Percentiles rank a stretch among this genome's conserved stretches.
Conservation (phyloP, 257 asterid genomes). For the Salvia rosmarinus region DNA sequence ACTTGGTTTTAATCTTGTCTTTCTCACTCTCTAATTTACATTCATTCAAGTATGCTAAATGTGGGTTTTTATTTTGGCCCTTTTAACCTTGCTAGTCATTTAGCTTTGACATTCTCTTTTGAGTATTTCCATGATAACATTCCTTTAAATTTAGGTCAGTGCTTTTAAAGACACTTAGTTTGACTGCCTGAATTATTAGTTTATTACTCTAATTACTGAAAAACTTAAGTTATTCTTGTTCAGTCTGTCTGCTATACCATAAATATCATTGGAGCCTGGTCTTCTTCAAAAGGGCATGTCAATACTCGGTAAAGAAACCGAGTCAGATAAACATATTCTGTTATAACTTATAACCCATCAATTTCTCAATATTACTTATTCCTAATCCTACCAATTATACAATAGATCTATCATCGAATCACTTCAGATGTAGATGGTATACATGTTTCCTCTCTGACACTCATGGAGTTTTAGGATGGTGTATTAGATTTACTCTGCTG, state of each 20-base stretch:
- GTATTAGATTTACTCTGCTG: conserved; percentile 8
- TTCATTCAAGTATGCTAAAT: conserved; percentile 18
- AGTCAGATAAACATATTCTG: background rate
- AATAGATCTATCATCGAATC: background rate
- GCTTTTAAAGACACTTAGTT: background rate
- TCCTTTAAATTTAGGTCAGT: background rate
- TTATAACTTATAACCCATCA: background rate
- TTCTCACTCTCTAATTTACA: background rate
- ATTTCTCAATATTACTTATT: conserved; percentile 1
- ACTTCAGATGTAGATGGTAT: conserved; percentile 29
- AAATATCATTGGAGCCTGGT: conserved; percentile 19
- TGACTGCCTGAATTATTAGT: conserved; percentile 6
- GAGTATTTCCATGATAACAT: background rate
- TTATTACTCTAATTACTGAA: background rate
- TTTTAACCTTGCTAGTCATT: background rate
- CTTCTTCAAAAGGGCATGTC: conserved; percentile 1
- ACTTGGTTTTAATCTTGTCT: conserved; percentile 14
- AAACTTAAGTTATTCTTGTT: conserved; percentile 4
- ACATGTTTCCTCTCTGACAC: conserved; percentile 20
- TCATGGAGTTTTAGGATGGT: conserved; percentile 20
- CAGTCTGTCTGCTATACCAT: background rate
- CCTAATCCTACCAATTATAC: background rate
- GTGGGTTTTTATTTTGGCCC: background rate
- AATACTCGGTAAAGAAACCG: background rate
- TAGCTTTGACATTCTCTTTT: background rate